Evolutionary conservation across 1,139 yeast genomes (phyloP).

Genomic region (Saccharomyces uvarum): DNA sequence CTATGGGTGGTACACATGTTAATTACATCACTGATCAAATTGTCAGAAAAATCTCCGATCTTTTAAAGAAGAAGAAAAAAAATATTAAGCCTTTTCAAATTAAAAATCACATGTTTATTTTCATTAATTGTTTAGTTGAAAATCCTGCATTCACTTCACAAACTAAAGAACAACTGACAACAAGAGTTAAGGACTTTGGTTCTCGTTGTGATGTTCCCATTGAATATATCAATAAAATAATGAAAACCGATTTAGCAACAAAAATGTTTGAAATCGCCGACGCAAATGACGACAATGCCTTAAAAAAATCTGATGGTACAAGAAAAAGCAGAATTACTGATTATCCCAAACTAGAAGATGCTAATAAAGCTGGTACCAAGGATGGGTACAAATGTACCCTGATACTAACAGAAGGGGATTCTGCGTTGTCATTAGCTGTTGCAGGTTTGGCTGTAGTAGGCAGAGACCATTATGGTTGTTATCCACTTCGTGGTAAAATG

Average conservation of each 20-base stretch:
- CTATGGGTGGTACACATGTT: constrained; percentile 95
- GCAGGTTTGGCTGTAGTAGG: constrained; percentile 95
- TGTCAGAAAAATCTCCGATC: constrained; percentile 63
- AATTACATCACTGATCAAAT: constrained; percentile 80
- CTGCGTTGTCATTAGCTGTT: constrained; percentile 88
- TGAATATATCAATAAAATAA: constrained; percentile 60
- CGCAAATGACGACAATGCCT: constrained; percentile 79
- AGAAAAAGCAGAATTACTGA: constrained; percentile 81
- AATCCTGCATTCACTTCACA: constrained; percentile 97
- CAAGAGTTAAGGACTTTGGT: constrained; percentile 83
- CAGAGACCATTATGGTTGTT: constrained; percentile 90
- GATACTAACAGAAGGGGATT: constrained; percentile 94
- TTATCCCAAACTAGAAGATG: constrained; percentile 87
- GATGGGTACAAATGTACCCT: constrained; percentile 90
- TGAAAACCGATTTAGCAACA: constrained; percentile 76
- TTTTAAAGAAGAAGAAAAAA: constrained; percentile 61
- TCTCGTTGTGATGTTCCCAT: constrained; percentile 67
- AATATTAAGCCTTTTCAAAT: constrained; percentile 84
- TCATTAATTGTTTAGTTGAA: constrained; percentile 85
- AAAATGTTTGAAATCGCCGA: constrained; percentile 76
- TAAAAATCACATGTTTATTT: constrained; percentile 80
- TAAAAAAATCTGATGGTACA: constrained; percentile 87
- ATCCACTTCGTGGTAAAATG: constrained; percentile 91
- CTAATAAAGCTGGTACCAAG: constrained; percentile 91
- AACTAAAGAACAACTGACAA: constrained; percentile 91